Percentiles rank a stretch among this genome's conserved stretches.
Conservation (phyloP, 192 early-diverging fungal genomes). For the Entomortierella beljakovae region DNA sequence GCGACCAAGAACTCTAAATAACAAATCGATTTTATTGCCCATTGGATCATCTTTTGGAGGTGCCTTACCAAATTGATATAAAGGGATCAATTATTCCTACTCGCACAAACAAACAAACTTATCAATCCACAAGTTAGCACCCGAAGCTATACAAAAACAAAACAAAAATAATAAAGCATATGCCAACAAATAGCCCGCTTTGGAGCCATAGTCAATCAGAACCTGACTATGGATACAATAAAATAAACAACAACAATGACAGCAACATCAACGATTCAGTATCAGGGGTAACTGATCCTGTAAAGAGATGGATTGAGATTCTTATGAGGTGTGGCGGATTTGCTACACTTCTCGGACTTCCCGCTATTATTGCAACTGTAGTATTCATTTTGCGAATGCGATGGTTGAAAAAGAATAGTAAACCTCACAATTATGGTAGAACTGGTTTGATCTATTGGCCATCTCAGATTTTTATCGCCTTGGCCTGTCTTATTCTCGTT, state of each 20-base stretch:
- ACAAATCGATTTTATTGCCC: too few relatives aligned
- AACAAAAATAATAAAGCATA: neutral
- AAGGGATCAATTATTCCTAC: too few relatives aligned
- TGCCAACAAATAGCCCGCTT: conserved; percentile 3
- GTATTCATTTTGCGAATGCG: conserved; percentile 13
- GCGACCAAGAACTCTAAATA: too few relatives aligned
- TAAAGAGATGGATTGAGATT: conserved; percentile 5
- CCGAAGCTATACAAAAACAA: too few relatives aligned
- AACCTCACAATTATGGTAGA: conserved; percentile 23
- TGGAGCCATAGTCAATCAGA: neutral
- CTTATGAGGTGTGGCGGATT: conserved; percentile 28
- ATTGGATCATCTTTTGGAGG: too few relatives aligned
- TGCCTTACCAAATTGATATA: too few relatives aligned
- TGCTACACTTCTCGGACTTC: conserved; percentile 16
- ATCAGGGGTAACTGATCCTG: conserved; percentile 16
- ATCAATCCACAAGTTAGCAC: neutral
- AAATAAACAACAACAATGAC: neutral
- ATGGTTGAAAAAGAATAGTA: neutral
- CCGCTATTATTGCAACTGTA: conserved; percentile 6
- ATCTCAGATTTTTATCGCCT: conserved; percentile 23
- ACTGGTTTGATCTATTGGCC: conserved; percentile 41
- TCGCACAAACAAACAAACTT: neutral
- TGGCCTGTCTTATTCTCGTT: conserved; percentile 10
- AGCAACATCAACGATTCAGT: neutral
- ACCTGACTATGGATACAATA: neutral